Base-by-base conservation (phyloP, 2,329 filamentous ascomycete genomes). In the Helotiales sp. region DNA sequence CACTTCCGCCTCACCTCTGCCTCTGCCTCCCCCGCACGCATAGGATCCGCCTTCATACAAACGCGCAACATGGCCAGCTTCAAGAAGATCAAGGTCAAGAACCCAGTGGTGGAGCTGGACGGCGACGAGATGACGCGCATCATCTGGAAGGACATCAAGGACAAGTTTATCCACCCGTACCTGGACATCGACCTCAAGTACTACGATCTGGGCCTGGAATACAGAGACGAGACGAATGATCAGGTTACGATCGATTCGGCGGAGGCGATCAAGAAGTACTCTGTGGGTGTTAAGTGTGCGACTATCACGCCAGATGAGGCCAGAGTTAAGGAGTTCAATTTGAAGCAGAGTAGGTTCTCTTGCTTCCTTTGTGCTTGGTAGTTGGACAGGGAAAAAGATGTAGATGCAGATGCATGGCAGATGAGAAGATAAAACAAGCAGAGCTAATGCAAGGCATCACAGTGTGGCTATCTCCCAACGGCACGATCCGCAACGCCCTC, bases 381-480 rank as follows among this genome's bases (percentile, higher is more conserved):
- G 28, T 32, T 58, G 32, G 24, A 6, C 15, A 3, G 24, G 13
- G 17, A 20, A 45, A 6, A n/a, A 45, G 6, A 50, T 40, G 34
- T 40, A 40, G 10, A 22, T 40, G n/a, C 50, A 45, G 40, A 59
- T 22, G 10, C 37, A 40, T 45, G 40, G 40, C 17, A 20, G n/a
- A n/a, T n/a, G 13, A n/a, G 2, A 22, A 30, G 32, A 20, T 20
- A 17, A 24, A 22, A 34, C 28, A 60, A 32, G 26, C 37, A 67
- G 54, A 37, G 30, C 71, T 75, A 71, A 69, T 54, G 45, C 26
- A 28, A 15, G 61, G 28, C 70, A 34, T 24, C 63, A 71, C 74
- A 94, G 91, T 98, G 96, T 99, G 96, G 96, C 87, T 98, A 67
- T 97, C 93, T 65, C 96, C 96, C 78, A 99, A 99, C 81, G 96